These are phyloP conservation scores for Neopestalotiopsis sp. DNA, from an alignment of 2,329 filamentous ascomycete genomes.

Conservation along the genomic window DNA sequence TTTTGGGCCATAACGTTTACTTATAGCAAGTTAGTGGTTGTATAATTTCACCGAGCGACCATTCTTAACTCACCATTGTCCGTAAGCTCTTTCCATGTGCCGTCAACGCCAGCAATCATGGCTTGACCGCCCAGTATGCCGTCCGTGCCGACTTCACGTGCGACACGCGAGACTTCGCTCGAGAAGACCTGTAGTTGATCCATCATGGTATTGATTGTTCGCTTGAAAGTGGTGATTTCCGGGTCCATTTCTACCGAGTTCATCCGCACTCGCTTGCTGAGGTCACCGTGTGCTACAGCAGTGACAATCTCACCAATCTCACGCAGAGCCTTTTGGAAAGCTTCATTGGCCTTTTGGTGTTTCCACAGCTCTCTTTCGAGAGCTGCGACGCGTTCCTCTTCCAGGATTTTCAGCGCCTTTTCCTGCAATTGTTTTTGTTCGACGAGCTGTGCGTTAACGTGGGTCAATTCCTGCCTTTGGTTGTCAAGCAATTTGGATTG, in stretches of 20 bases:
- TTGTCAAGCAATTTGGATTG: constrained; percentile 91
- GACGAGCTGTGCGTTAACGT: constrained; percentile 83
- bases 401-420: constrained; percentile 79
- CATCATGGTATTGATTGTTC: constrained; percentile 99
- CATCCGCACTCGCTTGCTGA: constrained; percentile 96
- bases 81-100: constrained; percentile 97
- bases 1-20: constrained; percentile 87
- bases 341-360: constrained; percentile 96
- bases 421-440: constrained; percentile 87
- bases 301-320: constrained; percentile 98
- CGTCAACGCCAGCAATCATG: constrained; percentile 90
- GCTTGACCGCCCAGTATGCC: constrained; percentile 93
- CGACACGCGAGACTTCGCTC: constrained; percentile 92
- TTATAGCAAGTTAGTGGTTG: constrained; percentile 37
- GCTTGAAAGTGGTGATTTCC: constrained; percentile 96
- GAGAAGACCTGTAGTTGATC: constrained; percentile 96
- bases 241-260: constrained; percentile 97
- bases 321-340: constrained; percentile 94
- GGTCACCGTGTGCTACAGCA: constrained; percentile 90
- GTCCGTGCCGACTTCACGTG: constrained; percentile 94
- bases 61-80: constrained; percentile 66
- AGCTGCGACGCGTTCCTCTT: constrained; percentile 85
- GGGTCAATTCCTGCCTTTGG: constrained; percentile 84
- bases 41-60: constrained; percentile 18
- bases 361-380: constrained; percentile 94